Evolutionary conservation across 169 alveolate species (phyloP).

Genomic region (Condylostoma magnum): DNA sequence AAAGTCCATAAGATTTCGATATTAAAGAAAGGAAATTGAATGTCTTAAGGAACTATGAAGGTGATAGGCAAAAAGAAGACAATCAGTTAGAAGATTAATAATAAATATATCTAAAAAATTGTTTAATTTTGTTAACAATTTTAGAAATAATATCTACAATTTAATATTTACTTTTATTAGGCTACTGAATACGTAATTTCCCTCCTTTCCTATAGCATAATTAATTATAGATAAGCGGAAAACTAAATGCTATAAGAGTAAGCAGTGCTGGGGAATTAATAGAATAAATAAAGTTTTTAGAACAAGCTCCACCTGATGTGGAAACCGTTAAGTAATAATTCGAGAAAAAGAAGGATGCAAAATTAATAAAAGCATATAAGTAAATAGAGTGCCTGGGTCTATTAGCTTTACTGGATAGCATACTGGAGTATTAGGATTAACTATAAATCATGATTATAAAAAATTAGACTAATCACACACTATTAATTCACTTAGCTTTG

Average conservation of each 20-base stretch:
- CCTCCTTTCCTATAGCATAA: no score
- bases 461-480: constrained; percentile 72
- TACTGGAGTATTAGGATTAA: neutral
- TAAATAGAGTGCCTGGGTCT: constrained; percentile 82
- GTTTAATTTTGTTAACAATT: no score
- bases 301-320: constrained; percentile 9
- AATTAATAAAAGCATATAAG: constrained; percentile 62
- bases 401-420: neutral
- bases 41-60: no score
- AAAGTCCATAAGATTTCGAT: no score
- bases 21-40: no score
- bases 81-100: no score
- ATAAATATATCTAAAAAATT: no score
- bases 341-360: constrained; percentile 77
- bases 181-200: no score
- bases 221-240: constrained; percentile 71
- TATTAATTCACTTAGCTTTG: constrained; percentile 80
- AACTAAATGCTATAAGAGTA: constrained; percentile 53
- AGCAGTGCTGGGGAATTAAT: constrained; percentile 41
- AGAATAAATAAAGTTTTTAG: constrained; percentile 20
- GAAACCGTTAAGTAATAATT: constrained; percentile 54
- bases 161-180: no score
- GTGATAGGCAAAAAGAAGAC: no score
- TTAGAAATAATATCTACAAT: no score
- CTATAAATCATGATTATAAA: neutral